A percentile compares a stretch with the other conserved stretches of the same genome.
phyloP scores from a whole-genome alignment of 371 early-diverging fungal genomes.

The Phascolomyces articulosus region DNA sequence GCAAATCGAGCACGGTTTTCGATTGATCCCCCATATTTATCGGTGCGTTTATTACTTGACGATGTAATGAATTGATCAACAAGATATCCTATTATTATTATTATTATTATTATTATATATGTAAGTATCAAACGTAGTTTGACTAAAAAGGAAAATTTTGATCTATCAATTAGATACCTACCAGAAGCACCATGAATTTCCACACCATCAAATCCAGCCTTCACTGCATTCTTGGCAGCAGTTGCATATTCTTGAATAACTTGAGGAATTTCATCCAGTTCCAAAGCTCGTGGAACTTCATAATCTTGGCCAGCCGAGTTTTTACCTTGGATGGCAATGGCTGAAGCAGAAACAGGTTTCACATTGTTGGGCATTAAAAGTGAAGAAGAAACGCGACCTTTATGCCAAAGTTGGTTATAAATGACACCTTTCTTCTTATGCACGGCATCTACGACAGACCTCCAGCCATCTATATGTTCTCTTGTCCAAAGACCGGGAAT shows the following conservation, averaged over 20 bases:
- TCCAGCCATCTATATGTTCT: constrained; percentile 64
- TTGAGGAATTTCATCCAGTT: constrained; percentile 61
- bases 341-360: constrained; percentile 24
- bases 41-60: constrained; percentile 54
- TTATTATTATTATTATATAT: no score
- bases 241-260: constrained; percentile 59
- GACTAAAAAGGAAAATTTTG: no score
- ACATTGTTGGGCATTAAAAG: constrained; percentile 10
- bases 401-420: constrained; percentile 46
- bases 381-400: constrained; percentile 17
- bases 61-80: constrained; percentile 47
- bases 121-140: no score
- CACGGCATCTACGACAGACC: constrained; percentile 56
- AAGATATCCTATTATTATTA: constrained; percentile 56
- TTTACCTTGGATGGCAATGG: constrained; percentile 23
- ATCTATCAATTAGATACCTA: no score
- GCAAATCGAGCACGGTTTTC: constrained; percentile 57
- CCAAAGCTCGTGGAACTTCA: constrained; percentile 63
- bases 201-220: constrained; percentile 66
- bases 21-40: constrained; percentile 59
- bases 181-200: constrained; percentile 71
- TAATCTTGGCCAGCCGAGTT: constrained; percentile 13
- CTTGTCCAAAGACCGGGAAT: constrained; percentile 51
- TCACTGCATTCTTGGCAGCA: constrained; percentile 41
- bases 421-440: constrained; percentile 60